Evolutionary conservation across 1,284 basidiomycete genomes (phyloP).

Genomic region (Trichosporon ovoides): DNA sequence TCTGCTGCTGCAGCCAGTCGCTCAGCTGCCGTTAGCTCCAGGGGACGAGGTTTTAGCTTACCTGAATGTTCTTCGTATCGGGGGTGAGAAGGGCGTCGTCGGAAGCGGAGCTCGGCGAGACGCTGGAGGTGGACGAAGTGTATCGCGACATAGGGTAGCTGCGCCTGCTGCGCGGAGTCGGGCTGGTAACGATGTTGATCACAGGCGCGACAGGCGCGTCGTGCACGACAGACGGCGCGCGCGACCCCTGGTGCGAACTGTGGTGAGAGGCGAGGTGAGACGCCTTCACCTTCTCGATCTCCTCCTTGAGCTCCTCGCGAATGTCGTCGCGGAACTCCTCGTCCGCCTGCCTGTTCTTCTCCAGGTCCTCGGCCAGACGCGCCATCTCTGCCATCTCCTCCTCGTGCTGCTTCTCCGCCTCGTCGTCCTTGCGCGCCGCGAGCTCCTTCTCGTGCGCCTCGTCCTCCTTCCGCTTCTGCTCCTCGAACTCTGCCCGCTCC

Average conservation of each 20-base stretch:
- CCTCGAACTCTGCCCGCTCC: conserved; percentile 8
- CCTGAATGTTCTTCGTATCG: not conserved
- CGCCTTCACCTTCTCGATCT: not conserved
- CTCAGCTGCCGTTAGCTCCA: conserved; percentile 28
- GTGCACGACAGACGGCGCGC: not conserved
- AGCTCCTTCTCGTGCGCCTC: conserved; percentile 6
- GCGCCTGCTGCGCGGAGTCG: not conserved
- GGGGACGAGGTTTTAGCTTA: not conserved
- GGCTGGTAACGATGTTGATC: not conserved
- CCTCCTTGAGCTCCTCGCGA: not conserved
- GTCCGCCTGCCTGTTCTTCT: not conserved
- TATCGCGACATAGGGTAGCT: conserved; percentile 2
- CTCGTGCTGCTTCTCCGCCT: conserved; percentile 5
- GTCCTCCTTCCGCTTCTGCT: conserved; percentile 8
- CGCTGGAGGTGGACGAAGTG: not conserved
- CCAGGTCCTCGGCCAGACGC: not conserved
- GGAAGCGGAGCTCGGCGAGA: not conserved
- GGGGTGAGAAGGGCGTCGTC: not conserved
- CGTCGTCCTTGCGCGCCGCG: conserved; percentile 5
- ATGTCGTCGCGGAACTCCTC: not conserved
- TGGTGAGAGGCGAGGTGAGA: no score
- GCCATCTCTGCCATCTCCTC: not conserved
- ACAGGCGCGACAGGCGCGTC: not conserved
- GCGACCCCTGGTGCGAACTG: not conserved
- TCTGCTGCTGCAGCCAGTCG: conserved; percentile 24